Evolutionary conservation across 2,329 filamentous ascomycete species (phyloP).

Genomic region (Trichoderma aggressivum): DNA sequence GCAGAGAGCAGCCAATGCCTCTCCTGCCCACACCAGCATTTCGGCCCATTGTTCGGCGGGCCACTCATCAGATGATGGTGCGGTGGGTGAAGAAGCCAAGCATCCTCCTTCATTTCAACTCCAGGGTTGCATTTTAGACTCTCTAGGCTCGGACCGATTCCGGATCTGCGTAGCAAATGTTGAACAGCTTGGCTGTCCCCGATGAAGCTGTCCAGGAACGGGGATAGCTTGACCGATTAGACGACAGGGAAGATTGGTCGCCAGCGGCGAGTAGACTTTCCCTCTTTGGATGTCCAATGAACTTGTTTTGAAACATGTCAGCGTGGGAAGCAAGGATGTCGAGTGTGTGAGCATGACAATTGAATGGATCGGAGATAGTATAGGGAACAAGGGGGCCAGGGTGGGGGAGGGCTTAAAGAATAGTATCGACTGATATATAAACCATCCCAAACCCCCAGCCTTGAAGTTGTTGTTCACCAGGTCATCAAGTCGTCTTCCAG

Average conservation of each 20-base stretch:
- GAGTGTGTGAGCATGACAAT: neutral
- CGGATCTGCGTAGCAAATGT: constrained; percentile 8
- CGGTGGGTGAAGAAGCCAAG: neutral
- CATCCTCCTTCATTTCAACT: neutral
- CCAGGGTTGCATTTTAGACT: neutral
- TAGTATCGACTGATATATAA: constrained; percentile 9
- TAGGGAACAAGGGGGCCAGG: neutral
- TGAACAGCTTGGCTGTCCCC: neutral
- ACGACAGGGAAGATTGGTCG: neutral
- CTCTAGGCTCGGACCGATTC: constrained; percentile 18
- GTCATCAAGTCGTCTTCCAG: constrained; percentile 5
- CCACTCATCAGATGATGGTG: constrained; percentile 13
- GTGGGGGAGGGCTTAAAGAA: neutral
- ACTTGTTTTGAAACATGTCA: constrained; percentile 8
- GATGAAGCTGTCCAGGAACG: constrained; percentile 10
- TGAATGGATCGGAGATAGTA: neutral
- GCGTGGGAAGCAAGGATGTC: neutral
- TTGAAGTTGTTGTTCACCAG: neutral
- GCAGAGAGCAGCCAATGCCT: neutral
- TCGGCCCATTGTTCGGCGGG: constrained; percentile 18
- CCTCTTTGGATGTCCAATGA: neutral
- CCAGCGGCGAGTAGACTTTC: neutral
- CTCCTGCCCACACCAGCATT: constrained; percentile 3
- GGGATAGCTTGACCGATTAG: neutral
- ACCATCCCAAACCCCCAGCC: neutral